Conservation (phyloP, 2,329 filamentous ascomycete genomes). For the Clarireedia homoeocarpa region DNA sequence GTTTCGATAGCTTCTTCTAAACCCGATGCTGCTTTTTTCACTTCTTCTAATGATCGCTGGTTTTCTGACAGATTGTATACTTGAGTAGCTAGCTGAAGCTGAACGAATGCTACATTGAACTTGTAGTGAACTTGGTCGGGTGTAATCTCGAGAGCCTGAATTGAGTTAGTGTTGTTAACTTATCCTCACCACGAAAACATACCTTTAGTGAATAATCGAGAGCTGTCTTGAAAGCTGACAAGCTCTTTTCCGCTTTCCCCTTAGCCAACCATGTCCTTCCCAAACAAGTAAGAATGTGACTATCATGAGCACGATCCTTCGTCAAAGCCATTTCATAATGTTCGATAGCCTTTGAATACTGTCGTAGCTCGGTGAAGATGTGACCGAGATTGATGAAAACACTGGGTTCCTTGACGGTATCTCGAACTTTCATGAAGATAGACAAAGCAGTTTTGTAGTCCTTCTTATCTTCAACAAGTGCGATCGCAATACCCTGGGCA, state of each 20-base stretch:
- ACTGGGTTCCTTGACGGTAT: conserved; percentile 80
- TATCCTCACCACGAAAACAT: conserved; percentile 17
- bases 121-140: conserved; percentile 85
- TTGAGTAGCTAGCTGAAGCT: conserved; percentile 83
- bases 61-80: conserved; percentile 69
- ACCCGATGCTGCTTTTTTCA: conserved; percentile 71
- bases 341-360: conserved; percentile 87
- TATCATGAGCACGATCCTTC: conserved; percentile 54
- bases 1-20: conserved; percentile 78
- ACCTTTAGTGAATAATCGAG: conserved; percentile 59
- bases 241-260: conserved; percentile 55
- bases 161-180: conserved; percentile 20
- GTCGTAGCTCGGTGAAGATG: conserved; percentile 81
- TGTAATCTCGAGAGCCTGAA: conserved; percentile 65
- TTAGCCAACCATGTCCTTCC: conserved; percentile 63
- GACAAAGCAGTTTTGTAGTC: conserved; percentile 75
- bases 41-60: conserved; percentile 69
- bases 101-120: conserved; percentile 97
- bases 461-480: conserved; percentile 88
- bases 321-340: conserved; percentile 75
- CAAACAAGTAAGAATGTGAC: conserved; percentile 61
- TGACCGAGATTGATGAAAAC: conserved; percentile 92
- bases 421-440: conserved; percentile 83
- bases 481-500: conserved; percentile 91
- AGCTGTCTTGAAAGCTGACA: conserved; percentile 54